These are phyloP conservation scores for Backusella tuberculispora DNA, from an alignment of 192 early-diverging fungal genomes.

Conservation along the genomic window DNA sequence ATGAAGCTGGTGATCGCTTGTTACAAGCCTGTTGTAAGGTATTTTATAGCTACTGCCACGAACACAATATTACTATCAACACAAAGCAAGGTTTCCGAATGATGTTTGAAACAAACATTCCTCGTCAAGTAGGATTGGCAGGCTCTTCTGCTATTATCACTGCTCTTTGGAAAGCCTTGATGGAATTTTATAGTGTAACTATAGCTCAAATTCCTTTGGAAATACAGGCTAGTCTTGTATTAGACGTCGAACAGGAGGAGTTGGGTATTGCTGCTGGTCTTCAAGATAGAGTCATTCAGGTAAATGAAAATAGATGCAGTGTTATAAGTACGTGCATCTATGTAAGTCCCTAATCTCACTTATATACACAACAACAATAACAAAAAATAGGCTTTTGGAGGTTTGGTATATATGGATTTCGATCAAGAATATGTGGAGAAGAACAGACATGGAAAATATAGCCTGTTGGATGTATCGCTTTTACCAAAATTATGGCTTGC, in stretches of 20 bases:
- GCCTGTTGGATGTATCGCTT: constrained; percentile 34
- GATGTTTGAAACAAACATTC: constrained; percentile 62
- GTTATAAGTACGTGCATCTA: background rate
- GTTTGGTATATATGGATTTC: constrained; percentile 70
- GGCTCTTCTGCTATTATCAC: constrained; percentile 63
- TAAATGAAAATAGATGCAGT: constrained; percentile 24
- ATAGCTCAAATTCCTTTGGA: constrained; percentile 46
- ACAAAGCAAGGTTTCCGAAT: constrained; percentile 53
- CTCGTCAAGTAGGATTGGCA: constrained; percentile 55
- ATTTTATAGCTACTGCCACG: constrained; percentile 48
- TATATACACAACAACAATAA: background rate
- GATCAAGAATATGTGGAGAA: constrained; percentile 48
- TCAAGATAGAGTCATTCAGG: constrained; percentile 69
- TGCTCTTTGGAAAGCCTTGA: constrained; percentile 54
- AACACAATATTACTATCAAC: constrained; percentile 38
- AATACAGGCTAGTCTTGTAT: constrained; percentile 57
- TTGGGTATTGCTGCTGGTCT: constrained; percentile 62
- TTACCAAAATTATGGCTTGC: constrained; percentile 54
- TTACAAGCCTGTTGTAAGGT: constrained; percentile 59
- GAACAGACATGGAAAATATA: constrained; percentile 56
- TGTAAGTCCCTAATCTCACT: background rate
- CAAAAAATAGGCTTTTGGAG: constrained; percentile 44
- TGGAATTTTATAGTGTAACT: constrained; percentile 43
- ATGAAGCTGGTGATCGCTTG: constrained; percentile 53
- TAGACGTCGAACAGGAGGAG: constrained; percentile 57